phyloP scores from a whole-genome alignment of 768 basidiomycete species.

The Hypholoma sublateritium region DNA sequence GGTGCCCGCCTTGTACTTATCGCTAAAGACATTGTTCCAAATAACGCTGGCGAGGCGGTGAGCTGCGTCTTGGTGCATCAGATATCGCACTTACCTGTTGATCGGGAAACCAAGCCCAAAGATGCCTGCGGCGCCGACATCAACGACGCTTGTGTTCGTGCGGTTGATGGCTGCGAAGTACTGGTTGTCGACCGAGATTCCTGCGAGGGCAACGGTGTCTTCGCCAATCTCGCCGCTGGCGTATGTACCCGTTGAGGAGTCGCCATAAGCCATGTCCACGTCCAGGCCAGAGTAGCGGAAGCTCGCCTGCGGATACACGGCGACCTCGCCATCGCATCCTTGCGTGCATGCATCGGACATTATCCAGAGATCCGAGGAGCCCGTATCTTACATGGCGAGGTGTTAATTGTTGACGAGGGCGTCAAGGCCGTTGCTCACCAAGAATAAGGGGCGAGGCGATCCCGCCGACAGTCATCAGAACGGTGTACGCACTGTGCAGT shows the following conservation, averaged over 20 bases:
- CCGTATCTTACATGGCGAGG: constrained; percentile 51
- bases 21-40: constrained; percentile 39
- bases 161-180: constrained; percentile 65
- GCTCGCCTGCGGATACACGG: constrained; percentile 49
- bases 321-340: constrained; percentile 37
- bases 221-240: constrained; percentile 64
- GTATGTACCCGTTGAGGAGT: constrained; percentile 68
- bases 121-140: constrained; percentile 62
- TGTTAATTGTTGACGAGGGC: background rate
- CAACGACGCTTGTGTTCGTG: constrained; percentile 64
- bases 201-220: constrained; percentile 56
- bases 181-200: constrained; percentile 48
- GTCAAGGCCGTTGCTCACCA: constrained; percentile 34
- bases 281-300: constrained; percentile 49
- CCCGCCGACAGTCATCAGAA: constrained; percentile 57
- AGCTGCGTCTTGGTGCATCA: background rate
- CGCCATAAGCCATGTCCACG: constrained; percentile 62
- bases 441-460: constrained; percentile 55
- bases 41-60: constrained; percentile 36
- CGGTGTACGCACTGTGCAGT: constrained; percentile 56
- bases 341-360: constrained; percentile 54
- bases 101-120: constrained; percentile 75
- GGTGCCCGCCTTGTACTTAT: constrained; percentile 6
- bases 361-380: constrained; percentile 79
- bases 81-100: constrained; percentile 50